Percentiles rank a stretch among this genome's conserved stretches.
These are phyloP conservation scores for Neoarthrinium moseri DNA, from an alignment of 2,329 filamentous ascomycete species.

Conservation along the genomic window DNA sequence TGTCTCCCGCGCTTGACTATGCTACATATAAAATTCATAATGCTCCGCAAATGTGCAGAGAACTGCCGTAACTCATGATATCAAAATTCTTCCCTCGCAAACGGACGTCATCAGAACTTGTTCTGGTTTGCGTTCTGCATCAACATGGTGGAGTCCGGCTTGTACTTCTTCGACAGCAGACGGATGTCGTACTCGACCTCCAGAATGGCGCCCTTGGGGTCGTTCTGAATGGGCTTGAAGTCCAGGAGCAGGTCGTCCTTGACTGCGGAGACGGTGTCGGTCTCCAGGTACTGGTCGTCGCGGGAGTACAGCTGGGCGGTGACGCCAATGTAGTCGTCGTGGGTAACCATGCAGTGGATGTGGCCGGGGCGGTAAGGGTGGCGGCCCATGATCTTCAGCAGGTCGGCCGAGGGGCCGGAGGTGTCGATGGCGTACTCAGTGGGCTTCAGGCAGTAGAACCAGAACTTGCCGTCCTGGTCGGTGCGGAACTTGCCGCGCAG, in stretches of 20 bases:
- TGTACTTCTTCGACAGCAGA: slow-evolving; percentile 9
- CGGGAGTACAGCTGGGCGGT: slow-evolving; percentile 66
- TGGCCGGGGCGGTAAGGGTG: not conserved
- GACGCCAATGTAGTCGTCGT: slow-evolving; percentile 53
- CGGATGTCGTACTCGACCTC: slow-evolving; percentile 32
- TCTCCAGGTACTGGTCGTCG: slow-evolving; percentile 53
- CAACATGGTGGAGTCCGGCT: slow-evolving; percentile 6
- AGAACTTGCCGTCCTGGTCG: slow-evolving; percentile 6
- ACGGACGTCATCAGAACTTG: no score
- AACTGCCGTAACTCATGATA: no score
- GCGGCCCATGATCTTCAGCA: slow-evolving; percentile 24
- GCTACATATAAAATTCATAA: no score
- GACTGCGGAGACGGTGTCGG: slow-evolving; percentile 40
- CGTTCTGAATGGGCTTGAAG: slow-evolving; percentile 28
- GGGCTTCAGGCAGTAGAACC: slow-evolving; percentile 9
- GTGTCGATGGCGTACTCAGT: slow-evolving; percentile 7
- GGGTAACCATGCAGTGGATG: slow-evolving; percentile 33
- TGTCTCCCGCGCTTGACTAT: no score
- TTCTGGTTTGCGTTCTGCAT: slow-evolving; percentile 8
- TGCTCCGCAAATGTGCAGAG: no score
- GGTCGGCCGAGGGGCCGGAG: slow-evolving; percentile 32
- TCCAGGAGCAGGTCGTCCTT: slow-evolving; percentile 36
- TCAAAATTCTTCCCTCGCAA: no score
- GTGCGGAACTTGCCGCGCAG: slow-evolving; percentile 9
- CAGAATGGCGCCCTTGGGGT: slow-evolving; percentile 25